Base-by-base conservation (phyloP, 768 basidiomycete species). In the Fistulinella prunicolor region DNA sequence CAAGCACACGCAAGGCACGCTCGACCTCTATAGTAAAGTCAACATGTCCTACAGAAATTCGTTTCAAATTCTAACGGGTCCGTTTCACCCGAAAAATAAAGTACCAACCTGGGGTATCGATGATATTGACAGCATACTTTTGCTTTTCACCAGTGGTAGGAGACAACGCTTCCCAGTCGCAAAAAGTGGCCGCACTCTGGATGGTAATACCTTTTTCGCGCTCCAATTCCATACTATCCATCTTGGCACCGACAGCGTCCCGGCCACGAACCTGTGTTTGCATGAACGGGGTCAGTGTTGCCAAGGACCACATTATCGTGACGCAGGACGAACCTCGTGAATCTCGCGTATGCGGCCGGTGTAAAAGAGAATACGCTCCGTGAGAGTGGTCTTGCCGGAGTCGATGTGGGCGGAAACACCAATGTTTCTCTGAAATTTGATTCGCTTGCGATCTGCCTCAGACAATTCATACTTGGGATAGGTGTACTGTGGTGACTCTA, bases 1-100 rank as follows among this genome's bases (percentile, higher is more conserved):
- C 96, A 53, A 99, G 74, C 8, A 98, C 96, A 42, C 96, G 83
- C 42, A 99, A 74, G 21, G 96, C 96, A 14, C 96, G 83, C 68
- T 99, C 96, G 8, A 99, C 96, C 69, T 99, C 96, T 57, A 99
- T 98, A 2, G 96, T 99, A 63, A 99, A 99, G 68, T 99, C 96
- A 54, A 99, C 96, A 75, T 99, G 96, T 58, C 94, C 94, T 93
- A 47, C n/a, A 54, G 20, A 49, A 36, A 42, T 40, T 9, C 12
- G 6, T 28, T 28, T 17, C 30, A 19, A 34, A 19, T 51, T 41
- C 47, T 24, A 38, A 29, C 1, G 24, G 22, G 19, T 32, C 6
- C 2, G 10, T 1, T 17, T 24, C 17, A 9, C 16, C 14, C 12
- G 4, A 6, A 4, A 30, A 28, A 29, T 10, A 3, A 20, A 3